phyloP scores from a whole-genome alignment of 1,284 basidiomycete genomes.

The Sphaerobolus stellatus region DNA sequence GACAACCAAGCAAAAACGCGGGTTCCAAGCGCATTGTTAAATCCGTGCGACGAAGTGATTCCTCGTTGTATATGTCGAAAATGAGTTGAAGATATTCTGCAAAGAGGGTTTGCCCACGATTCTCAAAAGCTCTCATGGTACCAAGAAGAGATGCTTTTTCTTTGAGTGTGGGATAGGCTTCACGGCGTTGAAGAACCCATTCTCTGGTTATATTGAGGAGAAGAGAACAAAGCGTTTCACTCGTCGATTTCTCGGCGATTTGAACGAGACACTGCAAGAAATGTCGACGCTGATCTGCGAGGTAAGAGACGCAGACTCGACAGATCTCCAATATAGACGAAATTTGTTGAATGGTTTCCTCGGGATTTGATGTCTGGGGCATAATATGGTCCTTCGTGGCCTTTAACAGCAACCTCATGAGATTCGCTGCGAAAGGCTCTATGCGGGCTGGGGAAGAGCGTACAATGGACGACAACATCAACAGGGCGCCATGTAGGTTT shows the following conservation, averaged over 20 bases:
- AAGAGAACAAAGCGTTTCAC: slow-evolving; percentile 76
- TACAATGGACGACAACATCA: slow-evolving; percentile 90
- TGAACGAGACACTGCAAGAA: slow-evolving; percentile 72
- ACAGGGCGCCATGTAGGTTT: slow-evolving; percentile 77
- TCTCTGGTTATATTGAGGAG: slow-evolving; percentile 85
- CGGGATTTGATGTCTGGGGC: slow-evolving; percentile 41
- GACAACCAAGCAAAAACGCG: slow-evolving; percentile 91
- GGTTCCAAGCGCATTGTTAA: slow-evolving; percentile 92
- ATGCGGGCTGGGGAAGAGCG: slow-evolving; percentile 82
- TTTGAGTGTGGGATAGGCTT: slow-evolving; percentile 89
- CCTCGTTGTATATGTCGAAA: slow-evolving; percentile 92
- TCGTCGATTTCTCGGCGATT: slow-evolving; percentile 93
- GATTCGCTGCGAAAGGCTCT: slow-evolving; percentile 73
- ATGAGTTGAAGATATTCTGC: slow-evolving; percentile 88
- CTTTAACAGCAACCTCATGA: slow-evolving; percentile 86
- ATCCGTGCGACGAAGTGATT: slow-evolving; percentile 85
- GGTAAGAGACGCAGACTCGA: slow-evolving; percentile 59
- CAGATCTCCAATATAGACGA: slow-evolving; percentile 72
- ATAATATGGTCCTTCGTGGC: slow-evolving; percentile 88
- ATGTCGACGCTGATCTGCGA: slow-evolving; percentile 72
- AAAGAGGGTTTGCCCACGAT: slow-evolving; percentile 72
- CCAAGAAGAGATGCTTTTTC: slow-evolving; percentile 91
- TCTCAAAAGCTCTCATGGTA: slow-evolving; percentile 91
- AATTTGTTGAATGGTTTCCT: slow-evolving; percentile 64
- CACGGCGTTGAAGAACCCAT: slow-evolving; percentile 85